phyloP scores from a whole-genome alignment of 352 stramenopile genomes.

The Phytophthora tentaculata region DNA sequence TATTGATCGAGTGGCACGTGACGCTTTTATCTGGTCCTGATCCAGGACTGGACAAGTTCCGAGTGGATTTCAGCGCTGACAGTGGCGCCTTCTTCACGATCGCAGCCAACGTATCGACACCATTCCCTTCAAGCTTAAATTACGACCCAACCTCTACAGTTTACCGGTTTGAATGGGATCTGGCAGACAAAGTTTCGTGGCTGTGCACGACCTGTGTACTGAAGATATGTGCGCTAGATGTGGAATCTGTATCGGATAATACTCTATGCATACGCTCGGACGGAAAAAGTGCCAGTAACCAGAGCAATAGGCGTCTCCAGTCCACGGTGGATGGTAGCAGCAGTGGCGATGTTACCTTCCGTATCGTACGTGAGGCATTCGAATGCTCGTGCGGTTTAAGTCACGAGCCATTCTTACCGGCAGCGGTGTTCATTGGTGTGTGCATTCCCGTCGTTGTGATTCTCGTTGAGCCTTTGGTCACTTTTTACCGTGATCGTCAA shows the following conservation, averaged over 20 bases:
- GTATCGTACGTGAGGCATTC: slow-evolving; percentile 58
- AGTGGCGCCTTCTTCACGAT: slow-evolving; percentile 43
- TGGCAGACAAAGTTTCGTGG: slow-evolving; percentile 44
- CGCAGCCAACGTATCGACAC: slow-evolving; percentile 21
- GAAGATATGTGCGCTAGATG: slow-evolving; percentile 42
- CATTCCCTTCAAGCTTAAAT: slow-evolving; percentile 1
- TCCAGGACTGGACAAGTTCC: slow-evolving; percentile 35
- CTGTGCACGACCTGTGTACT: slow-evolving; percentile 57
- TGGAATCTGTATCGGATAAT: slow-evolving; percentile 14
- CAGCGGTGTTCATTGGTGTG: slow-evolving; percentile 48
- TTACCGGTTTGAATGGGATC: slow-evolving; percentile 58
- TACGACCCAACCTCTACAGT: slow-evolving; percentile 12
- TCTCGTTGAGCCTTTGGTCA: slow-evolving; percentile 60
- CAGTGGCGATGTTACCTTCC: slow-evolving; percentile 43
- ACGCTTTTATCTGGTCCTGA: slow-evolving; percentile 26
- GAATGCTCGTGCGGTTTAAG: slow-evolving; percentile 56
- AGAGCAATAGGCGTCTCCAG: slow-evolving; percentile 20
- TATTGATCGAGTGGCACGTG: slow-evolving; percentile 56
- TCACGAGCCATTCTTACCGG: slow-evolving; percentile 47
- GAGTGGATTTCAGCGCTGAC: slow-evolving; percentile 59
- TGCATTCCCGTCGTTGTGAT: slow-evolving; percentile 46
- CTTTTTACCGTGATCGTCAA: slow-evolving; percentile 67
- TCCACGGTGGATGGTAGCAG: slow-evolving; percentile 12
- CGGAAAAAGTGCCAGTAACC: slow-evolving; percentile 18
- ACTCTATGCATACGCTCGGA: slow-evolving; percentile 63